Percentiles rank a stretch among this genome's conserved stretches.
Evolutionary conservation across 345 rosid species (phyloP).

Genomic region (Nephelium lappaceum): DNA sequence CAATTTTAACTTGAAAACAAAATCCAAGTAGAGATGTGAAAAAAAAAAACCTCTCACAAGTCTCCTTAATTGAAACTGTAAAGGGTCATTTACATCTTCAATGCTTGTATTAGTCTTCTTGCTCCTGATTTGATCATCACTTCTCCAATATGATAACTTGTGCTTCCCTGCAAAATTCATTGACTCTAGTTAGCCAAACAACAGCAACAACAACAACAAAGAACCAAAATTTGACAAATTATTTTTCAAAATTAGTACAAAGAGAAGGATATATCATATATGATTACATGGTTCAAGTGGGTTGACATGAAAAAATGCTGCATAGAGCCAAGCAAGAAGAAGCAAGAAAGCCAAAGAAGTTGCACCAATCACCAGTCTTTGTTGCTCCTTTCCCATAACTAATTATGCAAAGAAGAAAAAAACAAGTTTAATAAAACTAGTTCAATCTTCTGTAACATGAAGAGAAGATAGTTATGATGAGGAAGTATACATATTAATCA

Average conservation of each 20-base stretch:
- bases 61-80: slow-evolving; percentile 20
- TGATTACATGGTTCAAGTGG: slow-evolving; percentile 21
- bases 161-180: slow-evolving; percentile 17
- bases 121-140: background rate
- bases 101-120: background rate
- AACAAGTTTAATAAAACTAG: background rate
- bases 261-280: background rate
- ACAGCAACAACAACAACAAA: background rate
- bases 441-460: background rate
- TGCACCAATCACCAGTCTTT: slow-evolving; percentile 14
- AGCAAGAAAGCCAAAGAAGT: slow-evolving; percentile 21
- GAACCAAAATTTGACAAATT: background rate
- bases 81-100: background rate
- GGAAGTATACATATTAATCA: background rate
- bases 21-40: background rate
- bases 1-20: no score
- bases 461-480: background rate
- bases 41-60: slow-evolving; percentile 24
- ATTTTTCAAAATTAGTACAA: background rate
- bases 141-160: slow-evolving; percentile 3
- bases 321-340: slow-evolving; percentile 14
- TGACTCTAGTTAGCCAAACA: background rate
- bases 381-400: slow-evolving; percentile 24
- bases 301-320: slow-evolving; percentile 8
- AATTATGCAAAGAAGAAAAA: background rate